Percentiles rank a stretch among this genome's conserved stretches.
Conservation (phyloP, 2,329 filamentous ascomycete species). For the Scedosporium aurantiacum region DNA sequence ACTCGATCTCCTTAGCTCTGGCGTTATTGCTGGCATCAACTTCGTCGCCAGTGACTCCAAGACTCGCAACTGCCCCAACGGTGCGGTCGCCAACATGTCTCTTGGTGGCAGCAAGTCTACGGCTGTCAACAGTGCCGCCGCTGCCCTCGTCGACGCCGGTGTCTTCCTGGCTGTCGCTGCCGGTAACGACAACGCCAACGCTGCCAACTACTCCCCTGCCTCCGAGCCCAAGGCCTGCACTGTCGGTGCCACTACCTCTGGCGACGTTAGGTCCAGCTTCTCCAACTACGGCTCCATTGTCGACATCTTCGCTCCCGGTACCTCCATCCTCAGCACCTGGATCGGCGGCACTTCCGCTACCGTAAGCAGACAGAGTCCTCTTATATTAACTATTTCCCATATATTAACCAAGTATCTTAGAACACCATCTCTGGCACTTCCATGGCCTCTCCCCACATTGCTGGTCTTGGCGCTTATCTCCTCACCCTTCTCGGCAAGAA, state of each 20-base stretch:
- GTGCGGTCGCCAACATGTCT: constrained; percentile 45
- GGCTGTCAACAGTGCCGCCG: constrained; percentile 39
- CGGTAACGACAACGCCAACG: constrained; percentile 36
- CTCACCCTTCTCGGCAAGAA: constrained; percentile 30
- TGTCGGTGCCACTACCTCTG: constrained; percentile 34
- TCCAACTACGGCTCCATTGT: constrained; percentile 38
- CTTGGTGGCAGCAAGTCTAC: constrained; percentile 34
- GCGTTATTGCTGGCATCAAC: constrained; percentile 30
- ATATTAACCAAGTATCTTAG: background rate
- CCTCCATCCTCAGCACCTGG: constrained; percentile 34
- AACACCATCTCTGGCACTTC: constrained; percentile 45
- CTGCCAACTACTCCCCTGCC: constrained; percentile 32
- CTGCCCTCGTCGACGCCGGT: constrained; percentile 31
- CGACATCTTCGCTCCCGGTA: constrained; percentile 41
- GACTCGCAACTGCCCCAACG: constrained; percentile 25
- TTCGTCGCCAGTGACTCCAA: constrained; percentile 31
- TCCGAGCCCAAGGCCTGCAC: constrained; percentile 36
- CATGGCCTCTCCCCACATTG: constrained; percentile 51
- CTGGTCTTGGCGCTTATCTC: constrained; percentile 39
- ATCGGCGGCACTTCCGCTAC: constrained; percentile 28
- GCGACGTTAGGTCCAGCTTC: constrained; percentile 28
- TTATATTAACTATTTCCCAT: background rate
- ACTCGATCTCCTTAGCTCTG: constrained; percentile 25
- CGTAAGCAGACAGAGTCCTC: background rate
- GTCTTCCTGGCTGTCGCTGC: constrained; percentile 44